Evolutionary conservation across 2,329 filamentous ascomycete genomes (phyloP).

Genomic region (Endothia cerciana): DNA sequence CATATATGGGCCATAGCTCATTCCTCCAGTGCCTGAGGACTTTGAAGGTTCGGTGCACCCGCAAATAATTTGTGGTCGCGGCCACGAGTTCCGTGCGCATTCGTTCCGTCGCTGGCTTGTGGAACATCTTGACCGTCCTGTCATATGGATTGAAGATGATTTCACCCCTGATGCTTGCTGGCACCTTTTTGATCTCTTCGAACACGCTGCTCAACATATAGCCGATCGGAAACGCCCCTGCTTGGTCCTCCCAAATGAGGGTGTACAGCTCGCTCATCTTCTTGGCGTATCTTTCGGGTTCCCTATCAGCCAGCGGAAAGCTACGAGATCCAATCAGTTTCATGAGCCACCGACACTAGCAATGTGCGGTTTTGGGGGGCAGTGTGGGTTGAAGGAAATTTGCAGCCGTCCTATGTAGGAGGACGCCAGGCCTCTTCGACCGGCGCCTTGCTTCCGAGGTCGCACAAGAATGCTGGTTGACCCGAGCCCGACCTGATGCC

Average conservation of each 20-base stretch:
- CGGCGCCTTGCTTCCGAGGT: conserved; percentile 17
- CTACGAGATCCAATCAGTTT: conserved; percentile 46
- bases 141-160: conserved; percentile 63
- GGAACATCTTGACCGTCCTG: conserved; percentile 67
- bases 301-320: conserved; percentile 74
- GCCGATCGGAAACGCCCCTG: conserved; percentile 68
- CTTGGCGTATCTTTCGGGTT: conserved; percentile 58
- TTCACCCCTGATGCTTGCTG: conserved; percentile 54
- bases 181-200: conserved; percentile 51
- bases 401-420: not conserved
- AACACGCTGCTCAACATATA: conserved; percentile 59
- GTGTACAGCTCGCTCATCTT: conserved; percentile 68
- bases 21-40: conserved; percentile 79
- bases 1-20: conserved; percentile 80
- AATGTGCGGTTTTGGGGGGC: not conserved
- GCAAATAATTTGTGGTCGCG: conserved; percentile 68
- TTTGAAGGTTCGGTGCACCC: conserved; percentile 70
- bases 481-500: conserved; percentile 9
- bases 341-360: conserved; percentile 14
- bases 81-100: conserved; percentile 63
- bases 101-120: conserved; percentile 56
- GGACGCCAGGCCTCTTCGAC: conserved; percentile 1
- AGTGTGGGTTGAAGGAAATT: not conserved
- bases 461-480: conserved; percentile 29
- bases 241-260: conserved; percentile 62